phyloP scores from a whole-genome alignment of 331 rosid genomes.

The Malus hybrid region DNA sequence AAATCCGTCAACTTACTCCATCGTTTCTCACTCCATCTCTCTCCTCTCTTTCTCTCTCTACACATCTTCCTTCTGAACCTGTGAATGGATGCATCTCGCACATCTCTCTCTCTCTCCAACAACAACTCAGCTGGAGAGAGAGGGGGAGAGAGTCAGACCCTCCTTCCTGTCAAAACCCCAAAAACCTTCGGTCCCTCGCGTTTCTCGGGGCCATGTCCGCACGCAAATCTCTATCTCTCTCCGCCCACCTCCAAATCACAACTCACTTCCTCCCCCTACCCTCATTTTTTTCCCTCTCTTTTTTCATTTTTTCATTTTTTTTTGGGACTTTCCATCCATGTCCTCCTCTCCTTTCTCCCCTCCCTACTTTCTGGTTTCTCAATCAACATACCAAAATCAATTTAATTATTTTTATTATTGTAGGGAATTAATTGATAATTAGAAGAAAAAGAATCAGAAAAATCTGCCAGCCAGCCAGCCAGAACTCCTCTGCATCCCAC shows the following conservation, averaged over 20 bases:
- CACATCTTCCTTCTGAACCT: not conserved
- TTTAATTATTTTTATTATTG: not conserved
- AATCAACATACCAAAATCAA: not conserved
- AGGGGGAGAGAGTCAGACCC: not conserved
- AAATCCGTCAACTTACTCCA: not conserved
- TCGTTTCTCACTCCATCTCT: not conserved
- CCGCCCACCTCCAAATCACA: constrained; percentile 31
- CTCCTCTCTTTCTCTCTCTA: not conserved
- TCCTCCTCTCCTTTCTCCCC: constrained; percentile 22
- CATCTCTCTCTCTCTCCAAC: not conserved
- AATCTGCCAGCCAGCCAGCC: constrained; percentile 10
- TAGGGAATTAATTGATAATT: not conserved
- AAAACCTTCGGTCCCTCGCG: constrained; percentile 25
- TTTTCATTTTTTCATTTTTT: not conserved
- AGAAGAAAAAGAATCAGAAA: not conserved
- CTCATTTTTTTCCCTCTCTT: constrained; percentile 4
- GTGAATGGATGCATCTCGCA: not conserved
- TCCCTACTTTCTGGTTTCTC: constrained; percentile 11
- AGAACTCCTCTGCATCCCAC: constrained; percentile 17
- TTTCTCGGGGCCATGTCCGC: constrained; percentile 24
- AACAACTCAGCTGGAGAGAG: not conserved
- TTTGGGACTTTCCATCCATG: constrained; percentile 36
- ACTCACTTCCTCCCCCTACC: constrained; percentile 8
- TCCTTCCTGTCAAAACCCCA: constrained; percentile 21
- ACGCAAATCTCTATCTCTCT: constrained; percentile 27